These are phyloP conservation scores for Monosiga brevicollis DNA, from an alignment of 78 protist species.

Conservation along the genomic window DNA sequence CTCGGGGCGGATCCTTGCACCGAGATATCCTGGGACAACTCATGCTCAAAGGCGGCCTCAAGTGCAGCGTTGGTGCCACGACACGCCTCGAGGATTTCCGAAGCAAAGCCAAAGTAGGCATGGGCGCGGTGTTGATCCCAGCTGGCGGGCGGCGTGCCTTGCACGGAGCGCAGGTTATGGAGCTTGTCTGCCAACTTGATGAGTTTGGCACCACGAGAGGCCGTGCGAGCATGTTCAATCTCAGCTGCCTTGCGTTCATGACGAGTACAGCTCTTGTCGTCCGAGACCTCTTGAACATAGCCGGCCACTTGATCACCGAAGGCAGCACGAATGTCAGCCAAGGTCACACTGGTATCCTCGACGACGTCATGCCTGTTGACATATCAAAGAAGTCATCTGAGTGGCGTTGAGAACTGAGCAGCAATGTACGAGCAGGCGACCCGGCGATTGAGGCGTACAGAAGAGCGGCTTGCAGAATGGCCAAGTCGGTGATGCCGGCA, in stretches of 20 bases:
- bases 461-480: not conserved
- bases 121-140: not conserved
- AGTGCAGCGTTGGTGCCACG: not conserved
- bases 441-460: not conserved
- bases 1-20: not conserved
- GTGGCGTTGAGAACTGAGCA: not conserved
- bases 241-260: not conserved
- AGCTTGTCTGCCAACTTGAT: slow-evolving; percentile 2
- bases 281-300: not conserved
- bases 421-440: not conserved
- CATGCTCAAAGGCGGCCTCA: not conserved
- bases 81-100: not conserved
- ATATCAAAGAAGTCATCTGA: not conserved
- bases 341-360: not conserved
- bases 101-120: not conserved
- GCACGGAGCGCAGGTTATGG: not conserved
- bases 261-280: not conserved
- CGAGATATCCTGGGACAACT: not conserved
- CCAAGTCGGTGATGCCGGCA: not conserved
- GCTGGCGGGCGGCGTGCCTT: not conserved
- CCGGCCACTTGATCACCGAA: not conserved
- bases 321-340: not conserved
- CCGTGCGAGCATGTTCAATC: not conserved
- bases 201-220: not conserved
- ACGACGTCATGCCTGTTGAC: not conserved